A percentile compares a stretch with the other conserved stretches of the same genome.
Evolutionary conservation across 2,329 filamentous ascomycete genomes (phyloP).

Genomic region (Kalaharituber pfeilii): DNA sequence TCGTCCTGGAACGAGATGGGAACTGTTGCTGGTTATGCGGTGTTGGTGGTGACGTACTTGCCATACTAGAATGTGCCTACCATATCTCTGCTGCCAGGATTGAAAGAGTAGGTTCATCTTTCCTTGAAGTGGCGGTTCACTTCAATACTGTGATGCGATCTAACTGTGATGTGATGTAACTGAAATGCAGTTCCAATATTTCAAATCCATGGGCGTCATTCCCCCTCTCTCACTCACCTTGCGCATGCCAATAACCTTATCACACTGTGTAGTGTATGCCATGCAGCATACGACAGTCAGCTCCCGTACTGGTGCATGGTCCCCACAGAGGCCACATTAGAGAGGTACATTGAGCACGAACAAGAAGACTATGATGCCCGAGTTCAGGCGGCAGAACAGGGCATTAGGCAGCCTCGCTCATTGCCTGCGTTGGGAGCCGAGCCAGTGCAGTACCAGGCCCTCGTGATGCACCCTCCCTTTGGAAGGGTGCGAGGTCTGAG

Average conservation of each 20-base stretch:
- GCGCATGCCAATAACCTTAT: background rate
- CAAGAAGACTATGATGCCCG: background rate
- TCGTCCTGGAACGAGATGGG: no score
- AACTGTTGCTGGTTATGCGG: no score
- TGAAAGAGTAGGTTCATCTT: no score
- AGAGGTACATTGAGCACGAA: background rate
- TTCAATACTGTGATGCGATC: no score
- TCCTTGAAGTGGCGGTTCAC: no score
- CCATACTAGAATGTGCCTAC: no score
- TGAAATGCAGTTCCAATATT: background rate
- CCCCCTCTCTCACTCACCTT: background rate
- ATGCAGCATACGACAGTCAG: background rate
- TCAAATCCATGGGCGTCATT: background rate
- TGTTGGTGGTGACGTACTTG: no score
- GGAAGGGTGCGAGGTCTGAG: background rate
- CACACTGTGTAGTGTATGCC: background rate
- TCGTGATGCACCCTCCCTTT: background rate
- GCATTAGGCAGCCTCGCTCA: background rate
- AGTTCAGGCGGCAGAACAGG: background rate
- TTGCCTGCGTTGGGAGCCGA: background rate
- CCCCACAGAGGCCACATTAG: background rate
- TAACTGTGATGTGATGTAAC: no score
- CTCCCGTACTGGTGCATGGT: background rate
- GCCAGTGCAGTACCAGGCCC: background rate
- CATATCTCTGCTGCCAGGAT: no score